Evolutionary conservation across 192 early-diverging fungal species (phyloP).

Genomic region (Entrophospora sp.): DNA sequence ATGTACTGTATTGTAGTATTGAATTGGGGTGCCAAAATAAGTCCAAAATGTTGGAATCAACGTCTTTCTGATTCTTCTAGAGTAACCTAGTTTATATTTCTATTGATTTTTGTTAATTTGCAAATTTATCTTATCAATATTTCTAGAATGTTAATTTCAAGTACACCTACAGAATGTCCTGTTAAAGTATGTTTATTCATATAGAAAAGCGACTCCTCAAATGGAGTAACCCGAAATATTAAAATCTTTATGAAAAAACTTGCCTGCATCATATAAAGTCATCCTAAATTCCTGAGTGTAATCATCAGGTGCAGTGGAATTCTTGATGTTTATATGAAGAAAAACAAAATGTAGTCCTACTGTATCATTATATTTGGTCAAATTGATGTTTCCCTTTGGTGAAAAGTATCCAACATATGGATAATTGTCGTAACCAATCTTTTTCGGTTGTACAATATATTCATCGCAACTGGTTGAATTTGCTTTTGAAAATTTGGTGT

Average conservation of each 20-base stretch:
- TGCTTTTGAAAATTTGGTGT: not conserved
- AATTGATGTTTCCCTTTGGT: not conserved
- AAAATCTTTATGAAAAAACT: not conserved
- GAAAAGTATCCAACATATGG: not conserved
- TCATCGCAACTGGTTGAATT: not conserved
- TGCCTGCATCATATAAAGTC: not conserved
- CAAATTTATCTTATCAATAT: not conserved
- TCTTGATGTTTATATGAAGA: not conserved
- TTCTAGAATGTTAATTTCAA: not conserved
- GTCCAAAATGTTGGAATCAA: not conserved
- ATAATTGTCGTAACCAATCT: not conserved
- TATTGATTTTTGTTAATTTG: not conserved
- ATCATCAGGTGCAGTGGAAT: not conserved
- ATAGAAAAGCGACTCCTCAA: not conserved
- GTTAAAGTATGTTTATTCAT: not conserved
- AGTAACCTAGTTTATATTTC: not conserved
- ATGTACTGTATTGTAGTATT: not conserved
- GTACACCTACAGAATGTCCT: not conserved
- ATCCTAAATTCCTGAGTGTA: not conserved
- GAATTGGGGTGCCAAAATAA: not conserved
- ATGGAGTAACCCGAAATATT: not conserved
- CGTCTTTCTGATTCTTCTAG: not conserved
- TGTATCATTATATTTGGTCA: not conserved
- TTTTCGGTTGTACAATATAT: not conserved
- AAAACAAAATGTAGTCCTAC: not conserved